phyloP scores from a whole-genome alignment of 352 stramenopile genomes.

The Saprolegnia parasitica region DNA sequence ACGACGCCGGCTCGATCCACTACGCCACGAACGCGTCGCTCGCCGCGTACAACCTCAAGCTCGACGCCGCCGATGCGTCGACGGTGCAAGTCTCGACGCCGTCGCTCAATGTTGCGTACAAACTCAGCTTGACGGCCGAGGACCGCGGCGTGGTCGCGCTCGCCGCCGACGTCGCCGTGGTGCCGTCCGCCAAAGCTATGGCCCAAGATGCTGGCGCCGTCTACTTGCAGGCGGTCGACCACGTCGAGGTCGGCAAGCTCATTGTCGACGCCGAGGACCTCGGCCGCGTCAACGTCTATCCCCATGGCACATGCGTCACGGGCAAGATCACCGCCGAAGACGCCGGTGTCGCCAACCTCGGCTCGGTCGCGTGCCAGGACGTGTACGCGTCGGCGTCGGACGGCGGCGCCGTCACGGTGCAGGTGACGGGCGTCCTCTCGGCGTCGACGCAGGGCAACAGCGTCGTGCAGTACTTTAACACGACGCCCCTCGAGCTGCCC shows the following conservation, averaged over 20 bases:
- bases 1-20: slow-evolving; percentile 7
- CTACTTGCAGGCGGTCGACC: not conserved
- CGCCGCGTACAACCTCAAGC: slow-evolving; percentile 4
- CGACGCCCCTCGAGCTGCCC: slow-evolving; percentile 15
- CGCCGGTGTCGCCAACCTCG: slow-evolving; percentile 1
- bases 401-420: slow-evolving; percentile 9
- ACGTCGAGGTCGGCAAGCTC: not conserved
- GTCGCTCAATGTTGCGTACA: slow-evolving; percentile 1
- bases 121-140: not conserved
- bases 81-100: not conserved
- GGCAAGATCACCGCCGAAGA: slow-evolving; percentile 8
- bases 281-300: slow-evolving; percentile 24
- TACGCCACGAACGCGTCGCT: slow-evolving; percentile 2
- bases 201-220: slow-evolving; percentile 9
- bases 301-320: not conserved
- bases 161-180: not conserved
- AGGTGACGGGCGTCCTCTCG: slow-evolving; percentile 7
- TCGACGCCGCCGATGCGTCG: not conserved
- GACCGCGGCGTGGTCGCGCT: not conserved
- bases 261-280: not conserved
- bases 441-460: not conserved
- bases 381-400: slow-evolving; percentile 1
- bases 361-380: slow-evolving; percentile 18
- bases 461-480: slow-evolving; percentile 20
- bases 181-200: not conserved